Evolutionary conservation across 1,284 basidiomycete genomes (phyloP).

Genomic region (Malassezia brasiliensis): DNA sequence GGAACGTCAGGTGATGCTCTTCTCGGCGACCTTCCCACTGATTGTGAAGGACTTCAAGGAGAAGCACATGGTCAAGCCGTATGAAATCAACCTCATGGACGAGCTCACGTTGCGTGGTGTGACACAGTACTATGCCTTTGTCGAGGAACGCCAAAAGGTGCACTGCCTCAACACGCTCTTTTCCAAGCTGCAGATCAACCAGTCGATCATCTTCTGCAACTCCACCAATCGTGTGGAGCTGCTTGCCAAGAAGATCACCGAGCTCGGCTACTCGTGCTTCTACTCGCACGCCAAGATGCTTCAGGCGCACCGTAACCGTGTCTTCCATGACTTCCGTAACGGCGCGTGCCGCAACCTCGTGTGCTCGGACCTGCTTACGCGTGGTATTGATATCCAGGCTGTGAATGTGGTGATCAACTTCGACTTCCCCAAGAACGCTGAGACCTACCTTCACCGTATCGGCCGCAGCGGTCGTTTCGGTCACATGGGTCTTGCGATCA

Average conservation of each 20-base stretch:
- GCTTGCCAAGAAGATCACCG: constrained; percentile 96
- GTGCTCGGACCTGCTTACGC: constrained; percentile 85
- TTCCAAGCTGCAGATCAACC: constrained; percentile 98
- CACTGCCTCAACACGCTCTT: constrained; percentile 96
- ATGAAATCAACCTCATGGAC: constrained; percentile 99
- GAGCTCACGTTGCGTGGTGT: constrained; percentile 97
- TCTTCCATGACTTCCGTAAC: constrained; percentile 98
- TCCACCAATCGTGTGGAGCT: constrained; percentile 98
- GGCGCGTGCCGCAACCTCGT: constrained; percentile 97
- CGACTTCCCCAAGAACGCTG: constrained; percentile 96
- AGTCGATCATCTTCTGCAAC: constrained; percentile 99
- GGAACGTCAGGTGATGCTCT: constrained; percentile 93
- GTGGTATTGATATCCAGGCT: constrained; percentile 98
- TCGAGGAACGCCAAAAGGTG: constrained; percentile 97
- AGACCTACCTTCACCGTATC: constrained; percentile 95
- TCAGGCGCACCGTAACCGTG: constrained; percentile 93
- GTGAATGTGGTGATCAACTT: constrained; percentile 99
- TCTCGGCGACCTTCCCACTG: constrained; percentile 96
- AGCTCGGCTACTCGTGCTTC: constrained; percentile 98
- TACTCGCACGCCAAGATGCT: constrained; percentile 99
- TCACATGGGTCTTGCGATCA: constrained; percentile 92
- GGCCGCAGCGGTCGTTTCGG: constrained; percentile 95
- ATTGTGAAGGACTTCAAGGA: constrained; percentile 99
- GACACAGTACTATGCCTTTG: constrained; percentile 97
- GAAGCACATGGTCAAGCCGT: constrained; percentile 91